Conservation (phyloP, 1,284 basidiomycete species). For the Fomitopsis schrenkii region DNA sequence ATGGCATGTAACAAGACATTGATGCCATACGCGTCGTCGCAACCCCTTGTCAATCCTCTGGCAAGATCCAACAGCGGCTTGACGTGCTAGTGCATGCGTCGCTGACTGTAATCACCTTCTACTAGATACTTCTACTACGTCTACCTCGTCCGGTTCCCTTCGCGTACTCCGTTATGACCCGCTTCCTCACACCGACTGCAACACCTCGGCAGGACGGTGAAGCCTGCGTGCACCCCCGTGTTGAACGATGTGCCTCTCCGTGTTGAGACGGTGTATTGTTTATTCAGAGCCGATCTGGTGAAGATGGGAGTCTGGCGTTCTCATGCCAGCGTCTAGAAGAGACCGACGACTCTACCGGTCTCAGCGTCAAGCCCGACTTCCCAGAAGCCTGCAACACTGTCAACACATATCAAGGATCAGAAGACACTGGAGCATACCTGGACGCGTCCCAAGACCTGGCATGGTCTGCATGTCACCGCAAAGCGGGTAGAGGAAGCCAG, state of each 20-base stretch:
- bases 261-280: conserved; percentile 26
- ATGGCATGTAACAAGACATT: neutral
- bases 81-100: neutral
- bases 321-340: conserved; percentile 49
- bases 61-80: neutral
- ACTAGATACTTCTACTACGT: neutral
- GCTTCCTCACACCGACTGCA: conserved; percentile 7
- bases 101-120: neutral
- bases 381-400: conserved; percentile 63
- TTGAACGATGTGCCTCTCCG: conserved; percentile 37
- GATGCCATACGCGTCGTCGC: neutral
- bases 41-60: neutral
- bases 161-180: neutral
- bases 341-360: conserved; percentile 66
- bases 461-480: conserved; percentile 96
- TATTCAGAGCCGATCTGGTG: conserved; percentile 27
- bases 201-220: conserved; percentile 15
- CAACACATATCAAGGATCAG: neutral
- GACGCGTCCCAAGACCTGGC: conserved; percentile 94
- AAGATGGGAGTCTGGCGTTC: conserved; percentile 21
- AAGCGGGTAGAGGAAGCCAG: conserved; percentile 94
- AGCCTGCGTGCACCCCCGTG: conserved; percentile 29
- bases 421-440: conserved; percentile 45
- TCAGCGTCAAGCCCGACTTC: conserved; percentile 79
- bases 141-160: neutral